Base-by-base conservation (phyloP, 139 green algal species). In the Nannochloris sp. region DNA sequence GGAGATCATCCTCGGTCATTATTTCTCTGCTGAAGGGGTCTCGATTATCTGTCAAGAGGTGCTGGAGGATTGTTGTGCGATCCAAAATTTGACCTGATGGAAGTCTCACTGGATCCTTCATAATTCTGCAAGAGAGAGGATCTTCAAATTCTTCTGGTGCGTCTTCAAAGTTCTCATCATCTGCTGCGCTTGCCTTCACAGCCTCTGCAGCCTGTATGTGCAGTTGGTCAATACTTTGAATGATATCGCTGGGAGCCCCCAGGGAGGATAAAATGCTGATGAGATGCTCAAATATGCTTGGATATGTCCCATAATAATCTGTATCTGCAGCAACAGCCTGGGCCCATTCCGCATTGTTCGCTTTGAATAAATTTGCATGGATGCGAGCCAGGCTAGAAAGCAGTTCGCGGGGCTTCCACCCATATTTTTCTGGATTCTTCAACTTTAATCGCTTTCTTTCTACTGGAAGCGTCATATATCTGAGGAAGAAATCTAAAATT, bases 401-500 rank as follows among this genome's bases (percentile, higher is more conserved):
- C 58, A 98, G 73, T 66, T 90, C 60, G 64, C 86, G 85, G 53
- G 85, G 83, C 20, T 79, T 68, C 79, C 94, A 97, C 61, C 74
- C 77, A 70, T 89, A 94, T 66, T 94, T 86, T 57, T 94, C 79
- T 2, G 85, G 85, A 55, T 98, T 79, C 53, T 84, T 84, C 4
- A 92, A 59, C 62, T 85, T 85, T 36, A 94, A 75, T 70, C 76
- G 79, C 56, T 74, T 75, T 10, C 87, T 72, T 64, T 90, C 72
- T 43, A 37, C 46, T 17, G 71, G 71, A 20, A 73, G 48, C 36
- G 86, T 88, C 10, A 98, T 84, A 76, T 93, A 88, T 49, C 84
- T 70, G 23, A 98, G 78, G 73, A 99, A 99, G 76, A 97, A 99
- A 76, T 98, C 91, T 62, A 96, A 83, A 78, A 90, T 96, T 55